Evolutionary conservation across 73 alveolate species (phyloP), one percentile per base, ranked within the genome.

Genomic region (Uronychia setigera): DNA sequence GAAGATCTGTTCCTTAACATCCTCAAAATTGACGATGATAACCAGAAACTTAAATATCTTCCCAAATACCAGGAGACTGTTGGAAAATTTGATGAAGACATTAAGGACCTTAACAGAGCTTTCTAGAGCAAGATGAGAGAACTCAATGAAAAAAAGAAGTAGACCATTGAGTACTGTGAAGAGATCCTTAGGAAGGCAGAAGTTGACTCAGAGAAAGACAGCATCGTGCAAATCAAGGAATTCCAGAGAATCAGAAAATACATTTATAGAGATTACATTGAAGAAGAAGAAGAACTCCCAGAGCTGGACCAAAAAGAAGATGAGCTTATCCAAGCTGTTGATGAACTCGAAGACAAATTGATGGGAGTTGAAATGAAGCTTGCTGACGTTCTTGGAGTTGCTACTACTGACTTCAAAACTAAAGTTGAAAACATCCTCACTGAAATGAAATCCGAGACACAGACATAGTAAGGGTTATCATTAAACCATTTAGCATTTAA

Each of bases 291-390:
- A 81, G 80, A 85, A 34, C 86, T 32, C 57, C 59, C 58, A 1
- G 87, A 74, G 26, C 79, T 86, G 13, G 96, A 86, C 78, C 85
- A 80, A 29, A 58, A 26, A 26, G 83, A 91, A 76, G 81, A 60
- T 58, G 85, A 81, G 28, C 25, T 86, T 46, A n/a, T 31, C 29
- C 29, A 27, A 0, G 35, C 0, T 0, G 60, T 91, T 35, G 84
- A 81, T 31, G 79, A 32, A n/a, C 86, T 91, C 5, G 93, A 91
- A 81, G 96, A 91, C 33, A 74, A 67, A 1, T 87, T 91, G 60
- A 77, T 85, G 86, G 80, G 78, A 0, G 88, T 81, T 29, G 96
- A 91, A 78, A 85, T 91, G 93, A 86, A 86, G 74, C 78, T 91
- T 25, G 85, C 79, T 58, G 96, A 86, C n/a, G 86, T 82, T 27